Base-by-base conservation (phyloP, 2,329 filamentous ascomycete genomes). In the Magnaporthales sp. region DNA sequence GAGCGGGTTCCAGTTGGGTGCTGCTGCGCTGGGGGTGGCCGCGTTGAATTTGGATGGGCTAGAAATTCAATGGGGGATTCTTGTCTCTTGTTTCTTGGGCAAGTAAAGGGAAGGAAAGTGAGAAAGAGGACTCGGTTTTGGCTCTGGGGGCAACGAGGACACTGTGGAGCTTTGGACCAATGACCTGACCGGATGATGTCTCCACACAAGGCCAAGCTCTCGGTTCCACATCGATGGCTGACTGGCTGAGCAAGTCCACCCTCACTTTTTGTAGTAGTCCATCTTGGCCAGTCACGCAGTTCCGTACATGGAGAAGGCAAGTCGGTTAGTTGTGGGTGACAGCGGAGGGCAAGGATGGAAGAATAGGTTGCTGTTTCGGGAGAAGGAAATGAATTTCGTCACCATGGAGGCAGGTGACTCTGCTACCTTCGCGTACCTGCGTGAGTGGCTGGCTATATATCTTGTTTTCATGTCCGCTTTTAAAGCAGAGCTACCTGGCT, bases 361-460 rank as follows among this genome's bases (percentile, higher is more conserved):
- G 4, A 27, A 27, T 13, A 27, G 24, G 26, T 19, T 15, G 8
- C 3, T 7, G 2, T 19, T 60, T 19, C 8, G 56, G 24, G 56
- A 60, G 11, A 60, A 29, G 24, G 11, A 24, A 60, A 38, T n/a
- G 15, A n/a, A n/a, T 46, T 46, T 19, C 38, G 38, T 46, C 38
- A 19, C 63, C n/a, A 56, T 27, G 9, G 3, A 27, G 11, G 63
- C 63, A 64, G 63, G 63, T 64, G 63, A 64, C 63, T 62, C 30
- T 29, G 15, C 30, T 27, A n/a, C 46, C 2, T 24, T 19, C 31
- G 63, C 63, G 63, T 64, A 54, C 63, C 63, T 64, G 63, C 63
- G 63, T 64, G 63, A 51, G 24, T 29, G 19, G 27, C 63, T 22
- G 22, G 62, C 26, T 60, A n/a, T 26, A 38, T 38, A 13, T 38